Evolutionary conservation across 768 basidiomycete genomes (phyloP), one percentile per base, ranked within the genome.

Genomic region (Leccinum variicolor): DNA sequence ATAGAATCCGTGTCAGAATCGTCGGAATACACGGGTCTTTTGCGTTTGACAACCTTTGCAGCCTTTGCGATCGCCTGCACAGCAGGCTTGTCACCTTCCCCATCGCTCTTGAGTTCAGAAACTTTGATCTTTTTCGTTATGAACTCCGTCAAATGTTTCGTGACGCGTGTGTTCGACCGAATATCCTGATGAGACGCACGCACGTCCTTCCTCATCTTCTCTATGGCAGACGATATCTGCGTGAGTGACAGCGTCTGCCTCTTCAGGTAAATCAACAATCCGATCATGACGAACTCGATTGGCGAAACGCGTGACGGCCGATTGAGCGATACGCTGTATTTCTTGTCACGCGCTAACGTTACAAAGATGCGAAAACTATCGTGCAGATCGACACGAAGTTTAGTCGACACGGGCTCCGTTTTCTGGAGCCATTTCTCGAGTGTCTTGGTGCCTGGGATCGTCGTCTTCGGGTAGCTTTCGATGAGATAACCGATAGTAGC

Each of bases 281-380:
- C 74, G 0, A 75, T 69, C 73, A 78, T 76, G 55, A 82, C 74
- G 61, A 81, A 79, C 56, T 79, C 79, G 41, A 76, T 72, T 1
- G 79, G 76, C 9, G 77, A 72, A 5, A 80, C 70, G 25, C 74
- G 73, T 9, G 72, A 65, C 15, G 73, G 73, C 19, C 63, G 65
- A 50, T 70, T 68, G 33, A 78, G 69, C 6, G 75, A 70, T 29
- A 55, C 61, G 31, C 66, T 69, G 31, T 73, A 67, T 51, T 66
- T 66, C 50, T 70, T 66, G 59, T 72, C 66, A 15, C 72, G 69
- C 8, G 71, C 74, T 41, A 79, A 64, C 3, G 62, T 57, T 21
- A 73, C 58, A 60, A 74, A 74, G 34, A 75, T 74, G 14, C 68
- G 64, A 45, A 76, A 73, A 2, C 75, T 71, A 54, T 69, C 70